Evolutionary conservation across 2,329 filamentous ascomycete genomes (phyloP), one percentile per base, ranked within the genome.

Genomic region (Talaromyces sp.): DNA sequence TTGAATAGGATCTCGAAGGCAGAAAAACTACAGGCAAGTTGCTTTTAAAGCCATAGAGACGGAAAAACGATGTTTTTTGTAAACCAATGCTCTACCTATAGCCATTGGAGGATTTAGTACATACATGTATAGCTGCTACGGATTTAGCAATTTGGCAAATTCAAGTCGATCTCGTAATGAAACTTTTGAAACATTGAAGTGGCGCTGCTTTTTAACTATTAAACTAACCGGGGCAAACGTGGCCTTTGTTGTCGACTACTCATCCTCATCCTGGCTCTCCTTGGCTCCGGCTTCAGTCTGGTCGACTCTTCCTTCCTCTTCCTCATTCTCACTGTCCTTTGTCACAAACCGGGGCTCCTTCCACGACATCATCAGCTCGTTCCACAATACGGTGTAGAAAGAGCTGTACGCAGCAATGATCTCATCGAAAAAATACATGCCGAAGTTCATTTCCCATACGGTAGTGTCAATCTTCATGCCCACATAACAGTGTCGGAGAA

Each of bases 11-110:
- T 73, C 81, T 97, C 51, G 89, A 96, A 76, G 84, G 89, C 49
- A 82, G 92, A 67, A 90, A 88, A 80, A 95, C 91, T 1, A 90
- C 86, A 11, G 93, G 93, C 19, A 96, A 96, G 80, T 75, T 96
- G 64, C 73, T 97, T 59, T 73, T 96, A 69, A 87, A 87, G 77
- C 82, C 86, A 55, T 63, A 35, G 21, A 52, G 8, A 29, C 24
- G 17, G 49, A 7, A n/a, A n/a, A n/a, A n/a, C n/a, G 14, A 29
- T n/a, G 19, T 26, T 27, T 10, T 17, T 29, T 46, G 19, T 46
- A 46, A 14, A 46, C 43, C 17, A 38, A 38, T n/a, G 19, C 13
- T 4, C n/a, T 46, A 24, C 19, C 24, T 19, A 10, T 46, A 46
- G 17, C 10, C 19, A 3, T 5, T 46, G 11, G 43, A 46, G 19